phyloP scores from a whole-genome alignment of 768 basidiomycete species.

The Sporobolomyces phaffii region DNA sequence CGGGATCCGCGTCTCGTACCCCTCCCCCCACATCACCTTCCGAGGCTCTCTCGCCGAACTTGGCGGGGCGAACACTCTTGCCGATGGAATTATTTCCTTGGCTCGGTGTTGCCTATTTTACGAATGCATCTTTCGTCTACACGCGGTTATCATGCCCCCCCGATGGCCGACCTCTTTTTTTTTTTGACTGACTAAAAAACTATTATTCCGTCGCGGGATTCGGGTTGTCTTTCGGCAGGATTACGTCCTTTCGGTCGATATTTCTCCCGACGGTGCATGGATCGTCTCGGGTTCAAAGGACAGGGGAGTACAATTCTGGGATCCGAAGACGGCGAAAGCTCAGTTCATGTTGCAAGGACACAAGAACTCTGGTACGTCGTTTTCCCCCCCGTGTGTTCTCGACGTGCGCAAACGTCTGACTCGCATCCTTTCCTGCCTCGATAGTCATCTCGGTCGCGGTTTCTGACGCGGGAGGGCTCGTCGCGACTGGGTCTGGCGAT shows the following conservation, averaged over 20 bases:
- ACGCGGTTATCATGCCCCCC: no score
- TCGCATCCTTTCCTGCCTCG: neutral
- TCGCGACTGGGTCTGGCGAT: slow-evolving; percentile 68
- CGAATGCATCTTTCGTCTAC: no score
- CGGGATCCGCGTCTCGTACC: neutral
- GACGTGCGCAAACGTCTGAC: neutral
- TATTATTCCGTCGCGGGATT: no score
- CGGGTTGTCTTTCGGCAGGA: slow-evolving; percentile 50
- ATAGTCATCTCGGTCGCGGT: slow-evolving; percentile 68
- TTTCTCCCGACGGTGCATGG: slow-evolving; percentile 87
- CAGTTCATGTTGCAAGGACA: slow-evolving; percentile 88
- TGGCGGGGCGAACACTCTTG: no score
- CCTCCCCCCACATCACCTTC: neutral
- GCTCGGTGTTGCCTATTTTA: neutral
- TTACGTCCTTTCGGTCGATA: slow-evolving; percentile 67
- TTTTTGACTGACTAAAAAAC: no score
- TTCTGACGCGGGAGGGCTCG: slow-evolving; percentile 56
- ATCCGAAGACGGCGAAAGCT: slow-evolving; percentile 66
- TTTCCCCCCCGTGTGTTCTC: slow-evolving; percentile 11
- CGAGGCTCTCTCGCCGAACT: neutral
- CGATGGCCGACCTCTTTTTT: no score
- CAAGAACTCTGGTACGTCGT: slow-evolving; percentile 59
- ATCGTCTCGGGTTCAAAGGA: slow-evolving; percentile 95
- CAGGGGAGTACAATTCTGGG: slow-evolving; percentile 91
- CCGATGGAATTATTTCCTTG: no score